Conservation (phyloP, 2,329 filamentous ascomycete species). For the Penicillium sp. region DNA sequence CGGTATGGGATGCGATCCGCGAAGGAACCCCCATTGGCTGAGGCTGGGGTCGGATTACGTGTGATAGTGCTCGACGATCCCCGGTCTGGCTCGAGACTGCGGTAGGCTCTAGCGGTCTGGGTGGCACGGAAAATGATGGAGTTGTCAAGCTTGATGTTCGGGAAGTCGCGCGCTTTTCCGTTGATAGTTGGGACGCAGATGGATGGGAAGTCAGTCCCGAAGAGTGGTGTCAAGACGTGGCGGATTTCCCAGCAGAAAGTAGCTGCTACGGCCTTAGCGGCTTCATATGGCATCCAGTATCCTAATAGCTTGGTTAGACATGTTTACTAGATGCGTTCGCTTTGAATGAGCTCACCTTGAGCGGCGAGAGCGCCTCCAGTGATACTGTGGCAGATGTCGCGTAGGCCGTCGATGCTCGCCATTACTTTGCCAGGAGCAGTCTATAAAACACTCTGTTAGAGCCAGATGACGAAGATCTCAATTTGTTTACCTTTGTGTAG, state of each 20-base stretch:
- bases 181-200: conserved; percentile 63
- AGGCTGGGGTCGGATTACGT: not conserved
- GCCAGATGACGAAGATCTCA: not conserved
- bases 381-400: conserved; percentile 90
- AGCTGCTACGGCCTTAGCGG: conserved; percentile 80
- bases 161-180: conserved; percentile 57
- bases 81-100: conserved; percentile 29
- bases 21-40: not conserved
- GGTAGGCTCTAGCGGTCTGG: conserved; percentile 32
- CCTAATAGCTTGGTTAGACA: conserved; percentile 54
- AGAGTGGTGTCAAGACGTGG: conserved; percentile 83
- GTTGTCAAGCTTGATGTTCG: conserved; percentile 62
- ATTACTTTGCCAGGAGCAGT: conserved; percentile 86
- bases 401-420: conserved; percentile 74
- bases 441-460: conserved; percentile 47
- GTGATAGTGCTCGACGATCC: conserved; percentile 14
- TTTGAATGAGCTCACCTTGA: conserved; percentile 63
- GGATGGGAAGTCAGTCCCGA: conserved; percentile 77
- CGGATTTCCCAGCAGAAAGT: conserved; percentile 89
- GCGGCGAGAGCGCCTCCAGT: conserved; percentile 88
- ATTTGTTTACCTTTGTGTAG: conserved; percentile 71
- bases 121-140: conserved; percentile 57
- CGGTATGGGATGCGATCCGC: not conserved
- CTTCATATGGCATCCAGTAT: conserved; percentile 94
- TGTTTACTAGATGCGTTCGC: conserved; percentile 1